Evolutionary conservation across 2,329 filamentous ascomycete genomes (phyloP).

Genomic region (Hypoxylon sp.): DNA sequence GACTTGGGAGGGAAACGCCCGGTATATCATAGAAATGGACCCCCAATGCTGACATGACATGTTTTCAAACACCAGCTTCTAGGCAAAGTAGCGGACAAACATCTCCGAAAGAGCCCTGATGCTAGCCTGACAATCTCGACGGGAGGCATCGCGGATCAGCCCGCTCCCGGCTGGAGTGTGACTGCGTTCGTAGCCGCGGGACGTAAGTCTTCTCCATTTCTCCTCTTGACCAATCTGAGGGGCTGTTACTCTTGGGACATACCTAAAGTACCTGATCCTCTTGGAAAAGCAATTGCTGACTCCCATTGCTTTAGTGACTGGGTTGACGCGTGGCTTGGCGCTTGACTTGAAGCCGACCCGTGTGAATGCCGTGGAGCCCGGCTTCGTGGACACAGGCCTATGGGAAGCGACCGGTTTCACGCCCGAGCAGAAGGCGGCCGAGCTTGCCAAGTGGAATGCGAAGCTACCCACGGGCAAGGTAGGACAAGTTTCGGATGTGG

Average conservation of each 20-base stretch:
- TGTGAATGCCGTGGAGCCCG: constrained; percentile 53
- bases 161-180: constrained; percentile 44
- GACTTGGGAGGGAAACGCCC: background rate
- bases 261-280: background rate
- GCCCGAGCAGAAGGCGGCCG: constrained; percentile 29
- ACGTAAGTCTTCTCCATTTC: background rate
- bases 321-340: constrained; percentile 51
- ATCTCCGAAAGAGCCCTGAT: constrained; percentile 46
- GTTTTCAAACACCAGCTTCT: constrained; percentile 42
- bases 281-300: background rate
- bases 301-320: constrained; percentile 26
- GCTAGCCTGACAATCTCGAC: constrained; percentile 49
- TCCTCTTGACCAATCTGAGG: too few relatives aligned
- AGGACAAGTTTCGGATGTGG: constrained; percentile 48
- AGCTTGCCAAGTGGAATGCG: constrained; percentile 25
- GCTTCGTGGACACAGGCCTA: constrained; percentile 49
- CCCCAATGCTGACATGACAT: background rate
- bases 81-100: constrained; percentile 53
- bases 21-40: background rate
- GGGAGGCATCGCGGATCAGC: constrained; percentile 48
- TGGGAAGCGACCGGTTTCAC: constrained; percentile 43
- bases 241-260: background rate
- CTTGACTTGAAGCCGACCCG: constrained; percentile 51
- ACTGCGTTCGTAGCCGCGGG: constrained; percentile 48
- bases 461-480: constrained; percentile 45